phyloP scores from a whole-genome alignment of 2,329 filamentous ascomycete genomes.

The Pezicula rhizophila region DNA sequence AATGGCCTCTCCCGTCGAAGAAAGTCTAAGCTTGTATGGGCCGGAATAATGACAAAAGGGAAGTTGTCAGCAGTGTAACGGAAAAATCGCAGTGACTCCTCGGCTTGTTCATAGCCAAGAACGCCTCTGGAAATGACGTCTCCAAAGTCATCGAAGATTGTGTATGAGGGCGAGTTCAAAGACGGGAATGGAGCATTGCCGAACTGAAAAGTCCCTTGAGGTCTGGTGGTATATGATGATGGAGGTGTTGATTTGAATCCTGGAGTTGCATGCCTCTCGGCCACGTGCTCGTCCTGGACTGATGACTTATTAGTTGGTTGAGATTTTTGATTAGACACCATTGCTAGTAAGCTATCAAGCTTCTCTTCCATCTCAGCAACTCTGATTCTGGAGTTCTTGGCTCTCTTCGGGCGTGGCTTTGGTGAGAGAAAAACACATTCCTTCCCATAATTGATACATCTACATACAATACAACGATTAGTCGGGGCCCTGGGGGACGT shows the following conservation, averaged over 20 bases:
- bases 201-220: neutral
- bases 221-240: neutral
- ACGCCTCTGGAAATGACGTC: slow-evolving; percentile 13
- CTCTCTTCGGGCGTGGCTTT: slow-evolving; percentile 41
- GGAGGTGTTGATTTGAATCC: neutral
- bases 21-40: slow-evolving; percentile 39
- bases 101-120: slow-evolving; percentile 10
- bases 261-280: neutral
- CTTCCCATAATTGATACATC: slow-evolving; percentile 13
- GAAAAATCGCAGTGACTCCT: slow-evolving; percentile 12
- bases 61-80: slow-evolving; percentile 8
- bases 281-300: neutral
- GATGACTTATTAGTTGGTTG: neutral
- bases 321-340: slow-evolving; percentile 10
- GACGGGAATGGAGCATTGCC: slow-evolving; percentile 31
- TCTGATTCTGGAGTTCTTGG: slow-evolving; percentile 32
- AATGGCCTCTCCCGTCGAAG: slow-evolving; percentile 42
- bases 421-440: slow-evolving; percentile 40
- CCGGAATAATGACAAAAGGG: slow-evolving; percentile 22
- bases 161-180: slow-evolving; percentile 45
- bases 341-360: slow-evolving; percentile 18
- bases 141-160: slow-evolving; percentile 31
- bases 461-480: slow-evolving; percentile 1
- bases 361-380: slow-evolving; percentile 29
- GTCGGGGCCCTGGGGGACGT: neutral